Conservation (phyloP, 441 rosid genomes). For the Erodium moschatum region DNA sequence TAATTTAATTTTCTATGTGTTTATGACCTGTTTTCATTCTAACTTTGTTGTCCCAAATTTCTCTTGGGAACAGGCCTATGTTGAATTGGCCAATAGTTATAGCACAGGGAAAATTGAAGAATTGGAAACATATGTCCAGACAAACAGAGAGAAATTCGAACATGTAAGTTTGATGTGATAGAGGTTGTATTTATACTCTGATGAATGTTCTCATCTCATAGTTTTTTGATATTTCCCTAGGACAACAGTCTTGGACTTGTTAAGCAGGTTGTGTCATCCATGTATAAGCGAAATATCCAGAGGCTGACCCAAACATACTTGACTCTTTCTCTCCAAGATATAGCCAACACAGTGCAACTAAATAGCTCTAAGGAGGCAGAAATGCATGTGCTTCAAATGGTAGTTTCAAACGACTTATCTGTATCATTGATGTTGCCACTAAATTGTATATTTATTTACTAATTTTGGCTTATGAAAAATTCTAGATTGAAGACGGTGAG, state of each 20-base stretch:
- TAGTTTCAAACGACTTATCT: slow-evolving; percentile 22
- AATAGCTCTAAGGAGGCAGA: slow-evolving; percentile 86
- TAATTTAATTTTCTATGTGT: background rate
- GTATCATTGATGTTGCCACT: slow-evolving; percentile 7
- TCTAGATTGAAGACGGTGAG: slow-evolving; percentile 91
- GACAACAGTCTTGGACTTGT: slow-evolving; percentile 90
- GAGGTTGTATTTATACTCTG: background rate
- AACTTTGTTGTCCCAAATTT: slow-evolving; percentile 4
- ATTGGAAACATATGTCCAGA: slow-evolving; percentile 46
- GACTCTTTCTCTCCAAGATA: slow-evolving; percentile 93
- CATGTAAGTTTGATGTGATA: slow-evolving; percentile 34
- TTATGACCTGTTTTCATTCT: background rate
- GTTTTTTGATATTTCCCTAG: slow-evolving; percentile 34
- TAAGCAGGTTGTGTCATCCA: slow-evolving; percentile 83
- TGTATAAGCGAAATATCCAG: slow-evolving; percentile 90
- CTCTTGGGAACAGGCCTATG: slow-evolving; percentile 45
- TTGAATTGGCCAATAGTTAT: slow-evolving; percentile 62
- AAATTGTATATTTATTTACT: background rate
- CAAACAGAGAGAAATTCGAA: slow-evolving; percentile 50
- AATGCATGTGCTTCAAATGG: slow-evolving; percentile 99
- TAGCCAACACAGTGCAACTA: slow-evolving; percentile 76
- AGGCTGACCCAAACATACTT: slow-evolving; percentile 86
- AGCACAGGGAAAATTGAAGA: slow-evolving; percentile 52
- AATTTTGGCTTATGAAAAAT: slow-evolving; percentile 16
- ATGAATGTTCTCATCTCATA: slow-evolving; percentile 16